Base-by-base conservation (phyloP, 495 filamentous ascomycete genomes). In the Neurospora intermedia region DNA sequence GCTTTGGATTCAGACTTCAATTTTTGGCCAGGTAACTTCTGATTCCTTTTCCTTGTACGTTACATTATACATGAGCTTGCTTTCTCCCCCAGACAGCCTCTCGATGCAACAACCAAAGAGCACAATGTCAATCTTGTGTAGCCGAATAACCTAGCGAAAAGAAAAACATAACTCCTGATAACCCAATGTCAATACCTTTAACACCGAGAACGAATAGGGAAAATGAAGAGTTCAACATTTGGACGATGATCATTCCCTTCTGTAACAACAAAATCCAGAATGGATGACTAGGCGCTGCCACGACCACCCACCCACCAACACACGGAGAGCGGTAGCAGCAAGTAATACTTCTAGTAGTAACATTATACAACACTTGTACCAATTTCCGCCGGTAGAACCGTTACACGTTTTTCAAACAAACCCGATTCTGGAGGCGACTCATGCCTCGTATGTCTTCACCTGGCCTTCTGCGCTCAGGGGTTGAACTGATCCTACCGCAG, bases 381-480 rank as follows among this genome's bases (percentile, higher is more conserved):
- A 35, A 27, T 31, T 27, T 62, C 54, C 54, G 54, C 54, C 8
- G 2, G 54, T 35, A 31, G 27, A 62, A 62, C 54, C 54, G 54
- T 62, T 23, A 23, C 4, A 20, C 10, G 20, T 23, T 54, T 23
- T 59, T 59, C 45, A 48, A 23, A 48, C n/a, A 48, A 48, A 13
- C 23, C 48, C 48, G 18, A n/a, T 27, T 48, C 9, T n/a, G 45
- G 23, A 11, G 70, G 48, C 42, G 8, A 15, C 66, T 77, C 82
- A 87, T 69, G 81, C 82, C 74, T 87, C 85, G 75, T 85, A 86
- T 74, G 82, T 86, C 81, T 86, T 87, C 70, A 84, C 78, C 69
- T 80, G 80, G 23, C 88, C 90, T 43, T 91, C 88, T 18, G 86
- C 85, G 75, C 90, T 92, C 76, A 92, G 81, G 2, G 91, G 93